These are phyloP conservation scores for Diutina neorugosa DNA, from an alignment of 1,139 yeast genomes.

Conservation along the genomic window DNA sequence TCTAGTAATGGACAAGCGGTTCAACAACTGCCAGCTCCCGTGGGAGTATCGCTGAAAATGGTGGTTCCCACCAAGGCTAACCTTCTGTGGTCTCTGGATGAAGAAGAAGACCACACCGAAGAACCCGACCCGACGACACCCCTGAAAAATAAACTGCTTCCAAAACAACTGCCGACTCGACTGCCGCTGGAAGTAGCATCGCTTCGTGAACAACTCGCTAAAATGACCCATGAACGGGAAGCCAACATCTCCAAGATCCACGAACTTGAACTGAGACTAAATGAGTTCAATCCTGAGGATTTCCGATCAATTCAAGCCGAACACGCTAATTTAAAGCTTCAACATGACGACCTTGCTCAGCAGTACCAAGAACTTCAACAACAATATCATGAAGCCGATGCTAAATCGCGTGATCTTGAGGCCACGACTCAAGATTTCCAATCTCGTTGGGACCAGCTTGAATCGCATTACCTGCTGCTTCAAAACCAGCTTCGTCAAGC, in stretches of 20 bases:
- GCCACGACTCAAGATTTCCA: not conserved
- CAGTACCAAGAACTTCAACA: not conserved
- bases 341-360: not conserved
- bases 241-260: not conserved
- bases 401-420: not conserved
- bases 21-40: not conserved
- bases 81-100: constrained; percentile 75
- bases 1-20: no score
- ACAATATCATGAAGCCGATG: not conserved
- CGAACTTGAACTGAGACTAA: not conserved
- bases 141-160: not conserved
- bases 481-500: not conserved
- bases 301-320: not conserved
- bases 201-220: not conserved
- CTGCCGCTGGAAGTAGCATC: constrained; percentile 1
- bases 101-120: constrained; percentile 36
- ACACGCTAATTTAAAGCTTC: not conserved
- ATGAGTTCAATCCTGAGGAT: not conserved
- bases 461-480: not conserved
- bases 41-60: constrained; percentile 40
- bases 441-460: not conserved
- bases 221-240: constrained; percentile 2
- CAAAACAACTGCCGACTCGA: not conserved
- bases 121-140: not conserved
- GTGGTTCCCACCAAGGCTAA: constrained; percentile 71